Base-by-base conservation (phyloP, 768 basidiomycete genomes). In the Lyophyllum decastes region DNA sequence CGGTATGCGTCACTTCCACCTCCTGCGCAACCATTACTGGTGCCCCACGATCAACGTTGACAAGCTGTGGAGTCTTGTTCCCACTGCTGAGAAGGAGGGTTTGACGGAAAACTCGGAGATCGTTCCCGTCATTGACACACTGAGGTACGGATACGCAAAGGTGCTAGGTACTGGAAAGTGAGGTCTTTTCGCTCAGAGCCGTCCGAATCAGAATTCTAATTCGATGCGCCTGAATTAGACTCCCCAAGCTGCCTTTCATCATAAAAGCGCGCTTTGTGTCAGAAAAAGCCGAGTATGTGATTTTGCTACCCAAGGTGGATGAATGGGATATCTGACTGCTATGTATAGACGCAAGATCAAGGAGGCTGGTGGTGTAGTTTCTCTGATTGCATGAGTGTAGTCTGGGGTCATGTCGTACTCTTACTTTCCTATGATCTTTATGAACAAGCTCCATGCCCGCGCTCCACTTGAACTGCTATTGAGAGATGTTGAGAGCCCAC, bases 1-100 rank as follows among this genome's bases (percentile, higher is more conserved):
- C 74, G 97, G 97, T 93, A 99, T 99, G 96, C 88, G 97, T 73
- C 89, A 89, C 77, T 99, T 90, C 92, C 97, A 99, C 76, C 78
- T 94, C 62, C 94, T 92, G 55, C 89, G 88, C 77, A 97, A 97
- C 77, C 76, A 82, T 66, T 82, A 87, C 77, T 97, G 94, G 95
- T 86, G 90, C 62, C 95, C 96, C 19, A 90, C 89, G 73, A 92
- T 99, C 89, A 99, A 99, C 81, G 88, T 98, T 75, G 97, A 98
- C 85, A 95, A 95, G 81, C 84, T 96, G 52, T 94, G 94, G 94
- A 83, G 86, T 61, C 89, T 97, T 69, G 89, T 97, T 26, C 92
- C 94, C 35, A 85, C 78, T 52, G 89, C 83, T 71, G 87, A 95
- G 82, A 92, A 90, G 84, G 77, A 85, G 78, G 86, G 81, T 34